Evolutionary conservation across 306 rosid genomes (phyloP).

Genomic region (Macrotyloma uniflorum): DNA sequence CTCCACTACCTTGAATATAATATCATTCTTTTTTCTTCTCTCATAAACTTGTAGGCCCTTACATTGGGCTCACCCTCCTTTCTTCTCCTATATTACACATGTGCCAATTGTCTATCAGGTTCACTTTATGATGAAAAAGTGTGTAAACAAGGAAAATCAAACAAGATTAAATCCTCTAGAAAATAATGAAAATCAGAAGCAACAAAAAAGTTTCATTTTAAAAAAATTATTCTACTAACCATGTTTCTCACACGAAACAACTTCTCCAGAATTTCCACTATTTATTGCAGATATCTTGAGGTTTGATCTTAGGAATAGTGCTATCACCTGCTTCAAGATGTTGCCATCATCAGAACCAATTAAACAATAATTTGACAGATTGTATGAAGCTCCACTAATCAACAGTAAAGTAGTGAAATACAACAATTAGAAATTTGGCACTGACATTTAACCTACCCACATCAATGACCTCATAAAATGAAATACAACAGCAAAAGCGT

Average conservation of each 20-base stretch:
- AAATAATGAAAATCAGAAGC: conserved; percentile 25
- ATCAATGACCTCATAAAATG: background rate
- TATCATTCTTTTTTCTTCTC: background rate
- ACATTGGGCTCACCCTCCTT: background rate
- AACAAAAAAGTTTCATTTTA: conserved; percentile 5
- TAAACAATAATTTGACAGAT: conserved; percentile 21
- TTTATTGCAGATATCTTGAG: conserved; percentile 55
- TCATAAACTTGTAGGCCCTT: background rate
- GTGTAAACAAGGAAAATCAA: conserved; percentile 20
- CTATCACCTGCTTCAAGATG: conserved; percentile 65
- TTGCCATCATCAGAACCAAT: conserved; percentile 35
- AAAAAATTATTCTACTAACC: conserved; percentile 55
- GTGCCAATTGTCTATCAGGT: background rate
- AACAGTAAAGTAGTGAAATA: conserved; percentile 7
- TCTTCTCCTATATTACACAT: background rate
- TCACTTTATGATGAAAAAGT: conserved; percentile 4
- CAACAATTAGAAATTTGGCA: conserved; percentile 14
- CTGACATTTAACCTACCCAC: background rate
- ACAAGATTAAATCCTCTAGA: background rate
- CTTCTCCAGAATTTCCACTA: conserved; percentile 47
- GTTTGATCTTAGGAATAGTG: conserved; percentile 86
- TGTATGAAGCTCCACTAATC: conserved; percentile 22
- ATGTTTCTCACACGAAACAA: conserved; percentile 41
- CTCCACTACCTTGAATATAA: background rate
- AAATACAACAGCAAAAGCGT: background rate